Evolutionary conservation across 495 filamentous ascomycete species (phyloP).

Genomic region (Hypoxylon fuscum): DNA sequence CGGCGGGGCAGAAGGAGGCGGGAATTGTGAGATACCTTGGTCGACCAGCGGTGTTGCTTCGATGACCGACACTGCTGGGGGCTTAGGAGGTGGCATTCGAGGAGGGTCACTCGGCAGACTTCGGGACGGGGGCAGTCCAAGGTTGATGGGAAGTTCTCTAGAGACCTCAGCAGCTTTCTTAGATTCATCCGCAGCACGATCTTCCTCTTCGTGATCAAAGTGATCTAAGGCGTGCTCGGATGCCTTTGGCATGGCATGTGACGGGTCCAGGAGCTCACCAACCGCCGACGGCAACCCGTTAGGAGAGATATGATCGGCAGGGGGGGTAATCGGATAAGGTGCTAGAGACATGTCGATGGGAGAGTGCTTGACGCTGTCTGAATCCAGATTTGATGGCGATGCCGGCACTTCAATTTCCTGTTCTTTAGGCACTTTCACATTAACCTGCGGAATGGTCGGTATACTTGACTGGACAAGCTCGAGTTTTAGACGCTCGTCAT

Average conservation of each 20-base stretch:
- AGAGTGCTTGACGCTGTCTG: slow-evolving; percentile 56
- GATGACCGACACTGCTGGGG: slow-evolving; percentile 54
- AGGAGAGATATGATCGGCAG: slow-evolving; percentile 48
- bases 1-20: slow-evolving; percentile 60
- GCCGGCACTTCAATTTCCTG: slow-evolving; percentile 48
- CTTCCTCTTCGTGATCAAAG: slow-evolving; percentile 61
- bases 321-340: slow-evolving; percentile 66
- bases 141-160: slow-evolving; percentile 56
- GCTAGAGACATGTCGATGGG: slow-evolving; percentile 62
- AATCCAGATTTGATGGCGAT: slow-evolving; percentile 54
- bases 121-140: slow-evolving; percentile 57
- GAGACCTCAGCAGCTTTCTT: slow-evolving; percentile 51
- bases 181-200: slow-evolving; percentile 52
- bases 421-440: slow-evolving; percentile 42
- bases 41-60: slow-evolving; percentile 59
- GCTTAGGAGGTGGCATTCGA: slow-evolving; percentile 52
- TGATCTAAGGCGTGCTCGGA: slow-evolving; percentile 61
- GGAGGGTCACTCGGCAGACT: slow-evolving; percentile 57
- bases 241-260: slow-evolving; percentile 62
- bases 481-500: slow-evolving; percentile 38
- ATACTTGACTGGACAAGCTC: slow-evolving; percentile 14
- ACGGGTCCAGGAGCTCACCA: slow-evolving; percentile 56
- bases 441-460: slow-evolving; percentile 29
- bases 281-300: slow-evolving; percentile 46
- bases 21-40: slow-evolving; percentile 56